These are phyloP conservation scores for Neoascochyta sp. DNA, from an alignment of 2,329 filamentous ascomycete species.

Conservation along the genomic window DNA sequence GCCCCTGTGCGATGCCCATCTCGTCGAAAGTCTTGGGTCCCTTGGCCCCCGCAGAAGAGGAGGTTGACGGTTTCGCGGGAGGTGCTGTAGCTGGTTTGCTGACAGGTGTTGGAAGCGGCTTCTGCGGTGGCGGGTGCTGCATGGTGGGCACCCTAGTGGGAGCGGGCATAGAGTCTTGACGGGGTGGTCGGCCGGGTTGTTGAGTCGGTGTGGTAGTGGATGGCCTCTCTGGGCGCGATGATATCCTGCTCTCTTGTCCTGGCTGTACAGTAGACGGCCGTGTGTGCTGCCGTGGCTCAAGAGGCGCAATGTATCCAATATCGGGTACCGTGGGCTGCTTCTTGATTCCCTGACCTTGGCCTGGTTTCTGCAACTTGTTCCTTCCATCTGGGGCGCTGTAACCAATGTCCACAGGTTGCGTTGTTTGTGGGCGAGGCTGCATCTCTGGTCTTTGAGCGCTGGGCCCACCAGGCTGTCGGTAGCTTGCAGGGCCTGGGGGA, in stretches of 20 bases:
- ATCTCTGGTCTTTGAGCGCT: conserved; percentile 36
- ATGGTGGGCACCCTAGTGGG: conserved; percentile 18
- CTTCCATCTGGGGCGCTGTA: conserved; percentile 45
- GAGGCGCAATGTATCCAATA: conserved; percentile 38
- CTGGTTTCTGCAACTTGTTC: conserved; percentile 42
- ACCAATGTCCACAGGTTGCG: conserved; percentile 41
- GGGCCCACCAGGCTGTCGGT: conserved; percentile 39
- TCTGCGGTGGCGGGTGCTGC: conserved; percentile 19
- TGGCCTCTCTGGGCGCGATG: conserved; percentile 23
- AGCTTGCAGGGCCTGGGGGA: conserved; percentile 30
- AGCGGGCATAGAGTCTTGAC: conserved; percentile 23
- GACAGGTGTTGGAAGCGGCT: conserved; percentile 15
- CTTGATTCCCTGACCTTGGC: conserved; percentile 24
- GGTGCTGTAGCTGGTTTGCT: conserved; percentile 23
- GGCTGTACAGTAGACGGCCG: conserved; percentile 35
- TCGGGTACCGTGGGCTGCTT: conserved; percentile 35
- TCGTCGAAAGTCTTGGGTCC: conserved; percentile 96
- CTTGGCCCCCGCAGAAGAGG: conserved; percentile 51
- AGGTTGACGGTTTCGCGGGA: conserved; percentile 28
- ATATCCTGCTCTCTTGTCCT: conserved; percentile 31
- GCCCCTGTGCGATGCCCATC: conserved; percentile 87
- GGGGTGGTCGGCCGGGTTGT: conserved; percentile 29
- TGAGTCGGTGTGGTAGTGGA: conserved; percentile 19
- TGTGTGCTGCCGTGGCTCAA: conserved; percentile 35
- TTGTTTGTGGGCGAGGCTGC: conserved; percentile 40